Percentiles rank a stretch among this genome's conserved stretches.
phyloP scores from a whole-genome alignment of 208 protist genomes.

The Leishmania guyanensis region DNA sequence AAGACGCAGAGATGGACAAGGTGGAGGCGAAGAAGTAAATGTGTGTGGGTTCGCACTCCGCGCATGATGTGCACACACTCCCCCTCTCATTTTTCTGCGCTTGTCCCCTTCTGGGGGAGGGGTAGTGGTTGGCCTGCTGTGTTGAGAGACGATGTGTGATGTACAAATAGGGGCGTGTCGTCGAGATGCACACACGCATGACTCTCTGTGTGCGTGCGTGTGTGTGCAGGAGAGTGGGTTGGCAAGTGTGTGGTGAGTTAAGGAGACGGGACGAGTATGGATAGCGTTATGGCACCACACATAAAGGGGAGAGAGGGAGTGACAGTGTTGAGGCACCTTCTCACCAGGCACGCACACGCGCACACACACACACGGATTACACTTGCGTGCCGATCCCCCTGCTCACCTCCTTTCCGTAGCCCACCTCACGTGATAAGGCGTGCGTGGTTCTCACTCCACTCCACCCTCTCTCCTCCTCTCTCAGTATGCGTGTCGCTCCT shows the following conservation, averaged over 20 bases:
- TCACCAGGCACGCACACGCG: background rate
- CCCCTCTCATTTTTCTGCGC: background rate
- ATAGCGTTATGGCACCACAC: background rate
- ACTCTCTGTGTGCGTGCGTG: background rate
- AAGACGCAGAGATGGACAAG: constrained; percentile 61
- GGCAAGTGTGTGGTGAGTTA: background rate
- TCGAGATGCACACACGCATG: background rate
- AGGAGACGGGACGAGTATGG: background rate
- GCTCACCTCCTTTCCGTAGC: background rate
- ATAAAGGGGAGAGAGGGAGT: background rate
- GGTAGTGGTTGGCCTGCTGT: background rate
- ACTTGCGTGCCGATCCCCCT: background rate
- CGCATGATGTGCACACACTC: background rate
- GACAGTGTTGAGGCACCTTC: background rate
- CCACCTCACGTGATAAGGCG: background rate
- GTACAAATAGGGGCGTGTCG: background rate
- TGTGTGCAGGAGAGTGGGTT: background rate
- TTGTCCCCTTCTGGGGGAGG: background rate
- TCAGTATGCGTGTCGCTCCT: background rate
- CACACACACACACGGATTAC: background rate
- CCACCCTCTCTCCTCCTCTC: background rate
- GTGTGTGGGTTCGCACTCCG: background rate
- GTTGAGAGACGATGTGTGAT: background rate
- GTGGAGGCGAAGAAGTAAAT: constrained; percentile 25
- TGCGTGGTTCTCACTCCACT: background rate